Base-by-base conservation (phyloP, 345 rosid genomes). In the Camelina sativa region DNA sequence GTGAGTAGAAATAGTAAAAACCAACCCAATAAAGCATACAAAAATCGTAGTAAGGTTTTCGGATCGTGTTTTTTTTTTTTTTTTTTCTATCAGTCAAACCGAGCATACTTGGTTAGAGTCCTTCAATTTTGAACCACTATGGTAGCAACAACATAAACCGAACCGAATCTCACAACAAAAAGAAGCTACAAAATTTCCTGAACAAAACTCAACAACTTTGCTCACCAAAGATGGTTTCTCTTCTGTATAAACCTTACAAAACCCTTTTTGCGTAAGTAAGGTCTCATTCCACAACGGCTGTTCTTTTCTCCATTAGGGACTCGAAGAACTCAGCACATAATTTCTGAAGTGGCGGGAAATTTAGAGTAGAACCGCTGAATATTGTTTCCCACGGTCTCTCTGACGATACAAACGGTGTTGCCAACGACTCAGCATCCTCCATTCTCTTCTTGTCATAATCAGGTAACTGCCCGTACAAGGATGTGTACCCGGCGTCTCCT, bases 371-470 rank as follows among this genome's bases (percentile, higher is more conserved):
- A 6, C 97, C 92, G 8, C 86, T 80, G 85, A 90, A 90, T 71
- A 95, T 84, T 3, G 89, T 83, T 69, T 91, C 94, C 98, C 98
- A 92, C 0, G 92, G 87, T 79, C 87, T 95, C 76, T 82, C 98
- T 1, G 96, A 81, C 3, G 91, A 82, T 37, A 68, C 58, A 8
- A 85, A 79, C 10, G 82, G 80, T 46, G 79, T 81, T 76, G 65
- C 77, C 17, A 80, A 32, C 1, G 66, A 67, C 60, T 37, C 74
- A 25, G 11, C 20, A 56, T 74, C 40, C 30, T 79, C 72, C 12
- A 46, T 79, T 72, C 83, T 83, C 83, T 85, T 82, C 38, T 9
- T 72, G 51, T 83, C 85, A 53, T 79, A 80, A 52, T 83, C 85
- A 0, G 87, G 86, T 19, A 95, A 81, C 74, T 92, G 81, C 2